Base-by-base conservation (phyloP, 2,329 filamentous ascomycete species). In the Colletotrichum truncatum region DNA sequence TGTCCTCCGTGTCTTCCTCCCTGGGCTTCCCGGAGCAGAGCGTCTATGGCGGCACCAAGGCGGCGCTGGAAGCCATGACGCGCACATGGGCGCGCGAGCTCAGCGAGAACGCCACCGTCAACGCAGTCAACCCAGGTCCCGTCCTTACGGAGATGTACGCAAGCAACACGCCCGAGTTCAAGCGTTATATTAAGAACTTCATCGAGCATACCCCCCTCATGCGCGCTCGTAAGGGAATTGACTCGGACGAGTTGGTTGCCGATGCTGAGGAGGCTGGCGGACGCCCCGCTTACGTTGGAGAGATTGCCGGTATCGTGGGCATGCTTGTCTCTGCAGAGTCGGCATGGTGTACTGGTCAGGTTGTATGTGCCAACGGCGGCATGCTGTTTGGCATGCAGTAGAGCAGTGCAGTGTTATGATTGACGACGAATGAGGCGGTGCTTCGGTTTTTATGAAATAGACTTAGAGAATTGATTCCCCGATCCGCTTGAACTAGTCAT, bases 301-400 rank as follows among this genome's bases (percentile, higher is more conserved):
- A 95, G 80, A 84, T 95, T 76, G 92, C 91, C 0, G 92, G 91
- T 1, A 85, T 93, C 5, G 89, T 94, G 16, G 91, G 86, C 3
- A 93, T 94, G 91, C 78, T 94, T 21, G 93, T 91, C 74, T 85
- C 86, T 5, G 82, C 84, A 6, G 93, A 95, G 74, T 85, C 87
- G n/a, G 85, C 82, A 7, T 95, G 92, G 92, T 90, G 88, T 73
- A 96, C 92, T 0, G 93, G 93, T 2, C 91, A 90, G 76, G 90
- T 94, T 23, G 86, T 96, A 4, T 92, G 90, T 78, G 91, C 92
- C 7, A 95, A 95, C 73, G 93, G 93, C 1, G 93, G 93, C 6
- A 89, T 93, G 87, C 56, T 81, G 55, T 64, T 73, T 14, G 68
- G 68, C 16, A 76, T 78, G 76, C 76, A 74, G 54, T 70, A 67